phyloP scores from a whole-genome alignment of 495 filamentous ascomycete species.

The Daldinia bambusicola region DNA sequence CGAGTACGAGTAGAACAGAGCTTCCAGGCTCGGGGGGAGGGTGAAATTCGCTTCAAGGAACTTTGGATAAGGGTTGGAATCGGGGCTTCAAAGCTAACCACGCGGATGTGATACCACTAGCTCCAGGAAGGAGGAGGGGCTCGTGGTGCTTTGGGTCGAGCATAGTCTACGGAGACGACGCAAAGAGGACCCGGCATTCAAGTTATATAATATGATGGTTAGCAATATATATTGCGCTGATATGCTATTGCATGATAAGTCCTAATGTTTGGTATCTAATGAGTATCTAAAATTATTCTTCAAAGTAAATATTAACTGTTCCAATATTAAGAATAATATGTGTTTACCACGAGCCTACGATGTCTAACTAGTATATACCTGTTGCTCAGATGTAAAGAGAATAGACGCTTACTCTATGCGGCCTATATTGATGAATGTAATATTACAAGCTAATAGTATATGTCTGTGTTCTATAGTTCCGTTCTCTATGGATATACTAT shows the following conservation, averaged over 20 bases:
- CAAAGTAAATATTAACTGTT: not conserved
- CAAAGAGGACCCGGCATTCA: slow-evolving; percentile 26
- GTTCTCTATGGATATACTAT: no score
- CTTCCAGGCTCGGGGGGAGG: slow-evolving; percentile 12
- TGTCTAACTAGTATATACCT: no score
- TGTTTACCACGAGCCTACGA: no score
- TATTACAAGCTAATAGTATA: no score
- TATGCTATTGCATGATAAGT: slow-evolving; percentile 5
- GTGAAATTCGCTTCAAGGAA: slow-evolving; percentile 20
- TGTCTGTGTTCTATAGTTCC: no score
- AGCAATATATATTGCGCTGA: slow-evolving; percentile 36
- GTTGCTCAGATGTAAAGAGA: no score
- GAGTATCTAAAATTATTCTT: not conserved
- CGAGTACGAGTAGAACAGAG: slow-evolving; percentile 18
- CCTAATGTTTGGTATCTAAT: slow-evolving; percentile 13
- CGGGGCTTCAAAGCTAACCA: slow-evolving; percentile 17
- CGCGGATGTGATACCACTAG: slow-evolving; percentile 20
- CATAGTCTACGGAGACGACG: slow-evolving; percentile 22
- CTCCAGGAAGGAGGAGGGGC: slow-evolving; percentile 14
- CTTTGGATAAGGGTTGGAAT: slow-evolving; percentile 30
- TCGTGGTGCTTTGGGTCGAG: slow-evolving; percentile 20
- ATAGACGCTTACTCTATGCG: no score
- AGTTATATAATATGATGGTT: slow-evolving; percentile 42
- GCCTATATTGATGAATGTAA: no score
- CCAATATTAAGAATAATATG: not conserved